These are phyloP conservation scores for Vigna angularis DNA, from an alignment of 306 rosid genomes.

Conservation along the genomic window DNA sequence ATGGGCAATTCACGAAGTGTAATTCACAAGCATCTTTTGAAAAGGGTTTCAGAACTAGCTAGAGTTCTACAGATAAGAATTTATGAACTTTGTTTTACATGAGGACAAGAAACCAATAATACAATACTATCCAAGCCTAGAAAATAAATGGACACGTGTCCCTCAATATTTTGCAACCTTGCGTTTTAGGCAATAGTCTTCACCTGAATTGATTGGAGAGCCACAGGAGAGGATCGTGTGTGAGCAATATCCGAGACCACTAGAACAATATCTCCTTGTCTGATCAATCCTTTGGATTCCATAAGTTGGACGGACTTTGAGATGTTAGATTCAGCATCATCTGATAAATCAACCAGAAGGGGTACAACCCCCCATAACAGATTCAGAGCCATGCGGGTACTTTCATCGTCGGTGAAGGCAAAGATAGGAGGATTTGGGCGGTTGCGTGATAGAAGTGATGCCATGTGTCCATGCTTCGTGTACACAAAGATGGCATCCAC, in stretches of 20 bases:
- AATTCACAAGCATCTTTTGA: background rate
- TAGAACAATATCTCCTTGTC: constrained; percentile 67
- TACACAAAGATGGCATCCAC: constrained; percentile 91
- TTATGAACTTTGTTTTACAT: constrained; percentile 14
- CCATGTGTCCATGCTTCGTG: constrained; percentile 88
- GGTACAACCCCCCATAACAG: constrained; percentile 90
- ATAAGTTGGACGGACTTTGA: constrained; percentile 62
- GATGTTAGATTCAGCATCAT: constrained; percentile 78
- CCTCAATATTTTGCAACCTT: constrained; percentile 51
- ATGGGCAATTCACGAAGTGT: background rate
- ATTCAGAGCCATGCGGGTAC: constrained; percentile 76
- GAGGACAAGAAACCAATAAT: constrained; percentile 37
- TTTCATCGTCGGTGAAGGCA: constrained; percentile 73
- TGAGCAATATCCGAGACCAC: constrained; percentile 79
- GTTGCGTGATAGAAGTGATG: constrained; percentile 80
- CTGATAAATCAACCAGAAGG: constrained; percentile 67
- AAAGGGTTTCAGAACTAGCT: background rate
- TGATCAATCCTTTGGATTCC: constrained; percentile 68
- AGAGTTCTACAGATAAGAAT: background rate
- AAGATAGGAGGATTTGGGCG: constrained; percentile 90
- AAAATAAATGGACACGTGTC: constrained; percentile 34
- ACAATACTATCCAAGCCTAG: constrained; percentile 22
- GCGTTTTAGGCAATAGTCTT: constrained; percentile 64
- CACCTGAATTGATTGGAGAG: constrained; percentile 84
- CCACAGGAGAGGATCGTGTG: constrained; percentile 55